phyloP scores from a whole-genome alignment of 305 asterid genomes.

The Fraxinus sp. region DNA sequence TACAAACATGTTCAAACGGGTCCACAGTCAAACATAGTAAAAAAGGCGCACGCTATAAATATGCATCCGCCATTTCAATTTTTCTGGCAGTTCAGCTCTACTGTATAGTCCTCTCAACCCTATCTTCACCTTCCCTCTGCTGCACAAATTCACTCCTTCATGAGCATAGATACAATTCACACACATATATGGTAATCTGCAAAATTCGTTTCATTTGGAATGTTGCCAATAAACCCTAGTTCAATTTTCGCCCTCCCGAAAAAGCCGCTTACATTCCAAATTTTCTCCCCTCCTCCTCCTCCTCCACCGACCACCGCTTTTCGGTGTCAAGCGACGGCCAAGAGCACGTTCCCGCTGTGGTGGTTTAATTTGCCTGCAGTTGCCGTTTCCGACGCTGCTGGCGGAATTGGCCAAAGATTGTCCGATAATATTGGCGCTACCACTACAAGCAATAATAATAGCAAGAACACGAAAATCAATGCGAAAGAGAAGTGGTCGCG shows the following conservation, averaged over 20 bases:
- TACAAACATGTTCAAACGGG: background rate
- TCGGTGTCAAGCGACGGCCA: constrained; percentile 57
- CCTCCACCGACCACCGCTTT: constrained; percentile 17
- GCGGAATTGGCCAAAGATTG: constrained; percentile 34
- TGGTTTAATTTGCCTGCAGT: constrained; percentile 34
- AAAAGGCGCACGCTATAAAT: constrained; percentile 13
- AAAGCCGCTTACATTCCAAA: constrained; percentile 31
- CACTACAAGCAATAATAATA: constrained; percentile 20
- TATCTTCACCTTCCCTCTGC: background rate
- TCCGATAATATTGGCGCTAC: constrained; percentile 25
- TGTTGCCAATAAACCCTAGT: constrained; percentile 61
- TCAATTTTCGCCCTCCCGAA: constrained; percentile 29
- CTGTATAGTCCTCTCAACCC: background rate
- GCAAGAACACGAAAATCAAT: constrained; percentile 42
- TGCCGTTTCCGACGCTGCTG: constrained; percentile 43
- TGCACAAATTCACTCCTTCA: background rate
- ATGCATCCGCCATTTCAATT: background rate
- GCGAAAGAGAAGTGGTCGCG: constrained; percentile 81
- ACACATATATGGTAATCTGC: background rate
- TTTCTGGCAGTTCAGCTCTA: background rate
- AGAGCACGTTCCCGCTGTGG: constrained; percentile 36
- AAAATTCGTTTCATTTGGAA: constrained; percentile 29
- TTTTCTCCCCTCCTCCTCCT: constrained; percentile 9
- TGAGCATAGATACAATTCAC: background rate
- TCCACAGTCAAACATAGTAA: background rate